These are phyloP conservation scores for Coemansia sp. DNA, from an alignment of 192 early-diverging fungal genomes.

Conservation along the genomic window DNA sequence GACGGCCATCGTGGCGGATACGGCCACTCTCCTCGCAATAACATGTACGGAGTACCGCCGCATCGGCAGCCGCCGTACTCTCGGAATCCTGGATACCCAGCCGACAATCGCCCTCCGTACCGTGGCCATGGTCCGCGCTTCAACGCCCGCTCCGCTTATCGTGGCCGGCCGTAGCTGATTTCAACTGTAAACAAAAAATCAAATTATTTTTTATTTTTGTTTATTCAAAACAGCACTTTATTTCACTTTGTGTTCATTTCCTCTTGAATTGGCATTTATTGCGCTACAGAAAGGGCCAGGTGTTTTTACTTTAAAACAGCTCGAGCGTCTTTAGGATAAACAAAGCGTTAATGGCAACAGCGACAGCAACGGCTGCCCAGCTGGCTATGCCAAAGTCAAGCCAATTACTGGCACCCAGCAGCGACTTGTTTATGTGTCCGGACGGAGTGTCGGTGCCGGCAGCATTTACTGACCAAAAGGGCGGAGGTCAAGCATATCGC, in stretches of 20 bases:
- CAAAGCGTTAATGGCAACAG: constrained; percentile 10
- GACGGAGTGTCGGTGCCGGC: constrained; percentile 44
- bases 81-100: constrained; percentile 13
- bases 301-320: not conserved
- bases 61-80: constrained; percentile 39
- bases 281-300: too few species aligned
- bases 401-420: not conserved
- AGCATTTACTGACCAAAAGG: constrained; percentile 24
- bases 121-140: constrained; percentile 9
- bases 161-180: constrained; percentile 2
- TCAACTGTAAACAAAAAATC: constrained; percentile 3
- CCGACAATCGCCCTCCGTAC: not conserved
- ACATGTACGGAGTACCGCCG: not conserved
- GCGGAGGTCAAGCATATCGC: constrained; percentile 16
- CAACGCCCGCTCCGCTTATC: constrained; percentile 1
- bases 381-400: not conserved
- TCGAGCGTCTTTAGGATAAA: not conserved
- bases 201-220: constrained; percentile 1
- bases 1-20: constrained; percentile 14
- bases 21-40: not conserved
- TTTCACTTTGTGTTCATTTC: not conserved
- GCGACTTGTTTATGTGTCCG: constrained; percentile 28
- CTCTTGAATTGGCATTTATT: not conserved
- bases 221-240: not conserved
- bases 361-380: constrained; percentile 3